Evolutionary conservation across 2,329 filamentous ascomycete genomes (phyloP).

Genomic region (Colletotrichum cereale): DNA sequence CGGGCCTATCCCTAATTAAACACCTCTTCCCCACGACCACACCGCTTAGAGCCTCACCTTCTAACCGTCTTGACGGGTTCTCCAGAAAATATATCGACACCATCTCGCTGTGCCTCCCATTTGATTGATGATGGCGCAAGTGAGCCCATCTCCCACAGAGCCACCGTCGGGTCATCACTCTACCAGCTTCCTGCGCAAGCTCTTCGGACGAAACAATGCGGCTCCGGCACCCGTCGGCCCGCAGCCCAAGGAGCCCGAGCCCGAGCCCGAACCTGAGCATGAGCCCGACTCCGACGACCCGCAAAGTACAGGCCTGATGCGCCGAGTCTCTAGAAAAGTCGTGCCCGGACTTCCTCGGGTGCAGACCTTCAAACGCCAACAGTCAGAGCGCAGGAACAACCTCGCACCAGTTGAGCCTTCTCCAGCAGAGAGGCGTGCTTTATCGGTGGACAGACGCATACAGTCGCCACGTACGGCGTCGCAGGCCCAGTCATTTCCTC

Average conservation of each 20-base stretch:
- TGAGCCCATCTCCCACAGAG: constrained; percentile 27
- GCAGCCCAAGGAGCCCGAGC: constrained; percentile 35
- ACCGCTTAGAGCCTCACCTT: constrained; percentile 40
- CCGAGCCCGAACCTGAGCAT: constrained; percentile 41
- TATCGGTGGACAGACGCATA: constrained; percentile 71
- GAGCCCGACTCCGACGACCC: constrained; percentile 45
- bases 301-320: constrained; percentile 52
- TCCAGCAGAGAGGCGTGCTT: constrained; percentile 76
- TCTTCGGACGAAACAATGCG: constrained; percentile 40
- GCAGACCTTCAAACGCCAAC: constrained; percentile 84
- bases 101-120: background rate
- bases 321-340: constrained; percentile 69
- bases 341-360: constrained; percentile 82
- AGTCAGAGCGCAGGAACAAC: constrained; percentile 82
- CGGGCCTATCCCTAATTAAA: constrained; percentile 38
- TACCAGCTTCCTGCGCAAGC: constrained; percentile 40
- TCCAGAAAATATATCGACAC: constrained; percentile 15
- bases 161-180: constrained; percentile 21
- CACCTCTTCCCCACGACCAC: constrained; percentile 31
- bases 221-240: constrained; percentile 26
- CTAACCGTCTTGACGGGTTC: constrained; percentile 20
- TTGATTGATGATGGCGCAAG: constrained; percentile 35
- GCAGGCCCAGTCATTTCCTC: constrained; percentile 54
- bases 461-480: constrained; percentile 53
- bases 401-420: constrained; percentile 75